These are phyloP conservation scores for Solanum clarkiae DNA, from an alignment of 257 asterid species.

Conservation along the genomic window DNA sequence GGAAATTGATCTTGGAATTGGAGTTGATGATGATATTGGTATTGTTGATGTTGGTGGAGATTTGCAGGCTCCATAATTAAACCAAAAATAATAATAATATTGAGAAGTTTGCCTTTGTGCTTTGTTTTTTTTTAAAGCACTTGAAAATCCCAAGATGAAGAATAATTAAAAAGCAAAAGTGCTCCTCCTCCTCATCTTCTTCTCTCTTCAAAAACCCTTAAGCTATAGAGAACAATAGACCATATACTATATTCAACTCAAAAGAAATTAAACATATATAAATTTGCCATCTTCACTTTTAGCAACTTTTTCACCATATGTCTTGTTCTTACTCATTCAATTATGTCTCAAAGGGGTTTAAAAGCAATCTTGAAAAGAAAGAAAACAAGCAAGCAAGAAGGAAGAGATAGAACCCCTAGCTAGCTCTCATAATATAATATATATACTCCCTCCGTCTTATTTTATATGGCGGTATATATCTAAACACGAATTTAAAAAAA, in stretches of 20 bases:
- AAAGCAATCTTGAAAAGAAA: slow-evolving; percentile 47
- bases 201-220: slow-evolving; percentile 2
- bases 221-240: slow-evolving; percentile 3
- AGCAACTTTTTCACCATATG: slow-evolving; percentile 23
- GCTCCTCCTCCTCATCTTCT: not conserved
- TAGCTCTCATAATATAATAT: not conserved
- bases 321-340: slow-evolving; percentile 59
- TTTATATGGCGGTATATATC: not conserved
- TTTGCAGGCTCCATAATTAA: slow-evolving; percentile 66
- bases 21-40: slow-evolving; percentile 19
- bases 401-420: not conserved
- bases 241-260: not conserved
- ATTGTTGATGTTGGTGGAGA: slow-evolving; percentile 36
- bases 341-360: slow-evolving; percentile 19
- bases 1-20: slow-evolving; percentile 44
- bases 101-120: not conserved
- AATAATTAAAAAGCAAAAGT: slow-evolving; percentile 11
- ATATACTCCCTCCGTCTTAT: not conserved
- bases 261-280: not conserved
- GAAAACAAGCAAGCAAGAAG: slow-evolving; percentile 9
- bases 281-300: slow-evolving; percentile 14
- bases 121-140: slow-evolving; percentile 16
- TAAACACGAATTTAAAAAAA: not conserved
- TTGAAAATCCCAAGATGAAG: slow-evolving; percentile 83
- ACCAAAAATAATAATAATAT: not conserved